Conservation (phyloP, 495 filamentous ascomycete genomes). For the Hypoxylon fuscum region DNA sequence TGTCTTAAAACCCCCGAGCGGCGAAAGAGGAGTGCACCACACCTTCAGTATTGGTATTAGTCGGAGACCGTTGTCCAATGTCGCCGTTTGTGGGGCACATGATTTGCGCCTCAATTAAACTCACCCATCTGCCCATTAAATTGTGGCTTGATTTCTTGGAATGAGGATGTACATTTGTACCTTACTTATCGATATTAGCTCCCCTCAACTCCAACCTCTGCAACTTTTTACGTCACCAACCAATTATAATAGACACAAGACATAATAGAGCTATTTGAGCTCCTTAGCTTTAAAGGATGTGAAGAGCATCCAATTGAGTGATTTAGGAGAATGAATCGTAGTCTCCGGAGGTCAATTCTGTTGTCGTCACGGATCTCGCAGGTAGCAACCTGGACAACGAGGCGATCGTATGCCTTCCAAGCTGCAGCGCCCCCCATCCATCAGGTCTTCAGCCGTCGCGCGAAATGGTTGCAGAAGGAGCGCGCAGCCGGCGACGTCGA, state of each 20-base stretch:
- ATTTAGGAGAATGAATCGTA: slow-evolving; percentile 40
- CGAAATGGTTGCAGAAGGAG: slow-evolving; percentile 91
- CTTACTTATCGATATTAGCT: slow-evolving; percentile 26
- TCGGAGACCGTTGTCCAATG: slow-evolving; percentile 10
- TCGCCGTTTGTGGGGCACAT: slow-evolving; percentile 32
- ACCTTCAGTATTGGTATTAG: slow-evolving; percentile 11
- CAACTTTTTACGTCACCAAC: slow-evolving; percentile 26
- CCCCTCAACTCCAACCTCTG: background rate
- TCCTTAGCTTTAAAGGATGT: slow-evolving; percentile 17
- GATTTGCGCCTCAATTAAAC: slow-evolving; percentile 29
- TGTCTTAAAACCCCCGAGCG: slow-evolving; percentile 33
- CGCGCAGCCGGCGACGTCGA: slow-evolving; percentile 77
- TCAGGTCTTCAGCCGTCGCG: slow-evolving; percentile 88
- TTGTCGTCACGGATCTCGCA: slow-evolving; percentile 9
- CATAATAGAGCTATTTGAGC: background rate
- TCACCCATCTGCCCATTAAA: background rate
- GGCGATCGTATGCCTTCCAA: slow-evolving; percentile 77
- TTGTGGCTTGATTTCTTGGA: slow-evolving; percentile 35
- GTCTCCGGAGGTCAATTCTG: slow-evolving; percentile 24
- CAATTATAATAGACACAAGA: slow-evolving; percentile 17
- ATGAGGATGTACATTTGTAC: slow-evolving; percentile 27
- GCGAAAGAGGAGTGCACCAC: slow-evolving; percentile 25
- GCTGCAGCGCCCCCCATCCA: slow-evolving; percentile 76
- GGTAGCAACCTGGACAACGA: slow-evolving; percentile 13
- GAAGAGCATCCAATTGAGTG: slow-evolving; percentile 28